Conservation (phyloP, 2,329 filamentous ascomycete species). For the Cladosporium sp. region DNA sequence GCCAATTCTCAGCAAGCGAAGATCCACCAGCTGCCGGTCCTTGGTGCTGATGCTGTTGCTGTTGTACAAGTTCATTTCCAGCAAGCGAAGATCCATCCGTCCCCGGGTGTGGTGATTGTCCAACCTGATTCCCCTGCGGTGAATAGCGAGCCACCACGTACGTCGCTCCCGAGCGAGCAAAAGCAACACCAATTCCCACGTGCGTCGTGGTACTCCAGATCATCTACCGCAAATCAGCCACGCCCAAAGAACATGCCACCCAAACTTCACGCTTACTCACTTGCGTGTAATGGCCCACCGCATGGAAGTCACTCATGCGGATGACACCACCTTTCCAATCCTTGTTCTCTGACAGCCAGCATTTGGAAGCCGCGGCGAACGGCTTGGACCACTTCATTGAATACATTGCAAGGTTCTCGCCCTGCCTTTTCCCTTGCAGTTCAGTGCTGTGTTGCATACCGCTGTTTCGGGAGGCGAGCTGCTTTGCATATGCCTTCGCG, state of each 20-base stretch:
- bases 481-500: neutral
- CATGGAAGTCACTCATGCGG: neutral
- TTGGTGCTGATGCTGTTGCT: no score
- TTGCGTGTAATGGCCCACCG: conserved; percentile 9
- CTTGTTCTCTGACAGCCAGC: conserved; percentile 7
- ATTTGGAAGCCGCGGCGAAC: neutral
- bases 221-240: neutral
- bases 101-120: neutral
- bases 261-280: neutral
- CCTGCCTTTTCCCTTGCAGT: neutral
- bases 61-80: no score
- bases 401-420: conserved; percentile 5
- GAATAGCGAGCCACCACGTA: conserved; percentile 18
- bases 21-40: no score
- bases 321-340: conserved; percentile 2
- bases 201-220: conserved; percentile 14
- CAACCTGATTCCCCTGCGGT: conserved; percentile 13
- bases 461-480: neutral
- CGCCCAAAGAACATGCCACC: neutral
- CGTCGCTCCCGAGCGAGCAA: conserved; percentile 6
- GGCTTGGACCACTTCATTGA: neutral
- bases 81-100: neutral
- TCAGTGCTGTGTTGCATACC: neutral
- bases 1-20: neutral
- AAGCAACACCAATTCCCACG: conserved; percentile 17